A percentile compares a stretch with the other conserved stretches of the same genome.
Evolutionary conservation across 2,329 filamentous ascomycete genomes (phyloP).

Genomic region (Fusarium floridanum): DNA sequence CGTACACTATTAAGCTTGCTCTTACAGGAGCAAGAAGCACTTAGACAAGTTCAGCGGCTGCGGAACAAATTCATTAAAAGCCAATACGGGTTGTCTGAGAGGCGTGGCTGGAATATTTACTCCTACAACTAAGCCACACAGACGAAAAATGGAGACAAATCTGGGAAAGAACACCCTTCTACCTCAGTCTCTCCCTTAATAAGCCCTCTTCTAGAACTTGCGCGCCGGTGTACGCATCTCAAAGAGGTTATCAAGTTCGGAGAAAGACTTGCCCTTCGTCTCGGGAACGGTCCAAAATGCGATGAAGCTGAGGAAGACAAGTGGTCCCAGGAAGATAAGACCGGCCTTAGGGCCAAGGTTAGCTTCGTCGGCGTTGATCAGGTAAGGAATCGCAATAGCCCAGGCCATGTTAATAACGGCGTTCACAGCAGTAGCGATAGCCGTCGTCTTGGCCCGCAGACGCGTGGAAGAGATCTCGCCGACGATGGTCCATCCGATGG

Average conservation of each 20-base stretch:
- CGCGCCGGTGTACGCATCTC: neutral
- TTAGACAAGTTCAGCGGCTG: no score
- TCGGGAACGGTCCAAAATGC: neutral
- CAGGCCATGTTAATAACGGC: slow-evolving; percentile 10
- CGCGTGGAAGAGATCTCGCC: slow-evolving; percentile 9
- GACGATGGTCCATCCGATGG: slow-evolving; percentile 3
- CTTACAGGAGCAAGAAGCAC: no score
- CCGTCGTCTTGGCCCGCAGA: slow-evolving; percentile 13
- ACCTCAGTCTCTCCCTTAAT: no score
- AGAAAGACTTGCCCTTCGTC: neutral
- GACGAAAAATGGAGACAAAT: no score
- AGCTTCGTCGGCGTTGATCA: slow-evolving; percentile 2
- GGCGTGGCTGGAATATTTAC: no score
- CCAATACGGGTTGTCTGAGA: no score
- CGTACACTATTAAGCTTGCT: no score
- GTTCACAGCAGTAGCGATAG: slow-evolving; percentile 9
- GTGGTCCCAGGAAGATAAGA: neutral
- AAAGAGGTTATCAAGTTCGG: slow-evolving; percentile 1
- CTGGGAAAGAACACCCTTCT: no score
- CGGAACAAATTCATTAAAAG: no score
- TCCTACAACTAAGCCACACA: no score
- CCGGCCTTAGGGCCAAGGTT: neutral
- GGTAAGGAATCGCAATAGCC: slow-evolving; percentile 11
- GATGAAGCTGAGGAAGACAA: neutral
- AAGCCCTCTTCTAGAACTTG: no score